Base-by-base conservation (phyloP, 192 early-diverging fungal species). In the Podila epicladia region DNA sequence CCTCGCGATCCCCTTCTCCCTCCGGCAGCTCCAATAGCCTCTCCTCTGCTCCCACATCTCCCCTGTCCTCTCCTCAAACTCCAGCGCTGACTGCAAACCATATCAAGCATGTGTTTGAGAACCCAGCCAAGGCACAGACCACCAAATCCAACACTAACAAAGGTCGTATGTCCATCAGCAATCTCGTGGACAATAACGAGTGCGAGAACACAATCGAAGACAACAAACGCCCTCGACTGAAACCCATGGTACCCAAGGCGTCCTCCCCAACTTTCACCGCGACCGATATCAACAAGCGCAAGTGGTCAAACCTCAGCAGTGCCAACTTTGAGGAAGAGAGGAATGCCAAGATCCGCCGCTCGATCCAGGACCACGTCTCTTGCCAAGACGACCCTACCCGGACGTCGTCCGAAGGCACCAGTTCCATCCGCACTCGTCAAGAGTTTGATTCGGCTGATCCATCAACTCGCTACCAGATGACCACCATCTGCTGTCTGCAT, bases 401-500 rank as follows among this genome's bases (percentile, higher is more conserved):
- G 2, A 2, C 51, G 61, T 41, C 22, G 35, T 24, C 62, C 38
- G 19, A 83, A 74, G 74, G 84, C 88, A 33, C 53, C 22, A 55
- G 22, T 26, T 55, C n/a, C 53, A 26, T 55, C 53, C 53, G 53
- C 24, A 55, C n/a, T 6, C 53, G 53, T 24, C 53, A 55, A 55
- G 53, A 55, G 17, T 55, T 55, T 55, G 53, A 55, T 11, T 55
- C 38, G 26, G 31, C 92, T 91, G 24, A 87, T 31, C 38, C 57
- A 38, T 65, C 24, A 22, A 29, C 26, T 32, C 48, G 53, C 38
- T 45, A 58, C 41, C 72, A 68, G 37, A 84, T 83, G 76, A 87
- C 90, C 15, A 94, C 94, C 53, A 90, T 97, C 37, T 88, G 92
- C 22, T 92, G 95, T 73, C 88, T 91, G 66, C 94, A 95, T 55